Percentiles rank a stretch among this genome's conserved stretches.
Evolutionary conservation across 176 grass and related monocot genomes (phyloP).

Genomic region (Tuctoria greenei): DNA sequence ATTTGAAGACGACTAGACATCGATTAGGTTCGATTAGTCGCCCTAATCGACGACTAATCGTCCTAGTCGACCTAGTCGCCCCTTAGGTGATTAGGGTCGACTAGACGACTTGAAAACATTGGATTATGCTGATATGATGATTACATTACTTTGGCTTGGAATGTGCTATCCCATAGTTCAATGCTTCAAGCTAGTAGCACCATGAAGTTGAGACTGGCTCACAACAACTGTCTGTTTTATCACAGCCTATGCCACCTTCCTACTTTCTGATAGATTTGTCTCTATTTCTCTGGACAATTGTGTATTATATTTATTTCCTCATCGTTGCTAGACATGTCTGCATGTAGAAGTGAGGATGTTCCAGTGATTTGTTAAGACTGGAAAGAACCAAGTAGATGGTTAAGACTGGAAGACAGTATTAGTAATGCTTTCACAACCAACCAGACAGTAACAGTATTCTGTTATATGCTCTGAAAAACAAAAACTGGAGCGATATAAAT

Average conservation of each 20-base stretch:
- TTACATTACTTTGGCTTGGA: neutral
- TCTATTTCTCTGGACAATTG: neutral
- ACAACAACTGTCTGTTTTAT: neutral
- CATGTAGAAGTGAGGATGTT: slow-evolving; percentile 14
- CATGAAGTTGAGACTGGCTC: neutral
- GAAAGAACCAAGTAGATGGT: neutral
- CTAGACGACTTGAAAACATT: too few relatives aligned
- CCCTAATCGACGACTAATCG: too few relatives aligned
- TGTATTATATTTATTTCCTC: neutral
- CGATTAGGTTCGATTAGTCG: too few relatives aligned
- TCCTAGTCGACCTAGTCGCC: too few relatives aligned
- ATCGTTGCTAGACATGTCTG: neutral
- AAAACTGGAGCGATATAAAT: neutral
- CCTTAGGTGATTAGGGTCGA: too few relatives aligned
- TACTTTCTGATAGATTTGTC: neutral
- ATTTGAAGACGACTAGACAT: too few relatives aligned
- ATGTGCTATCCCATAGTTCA: neutral
- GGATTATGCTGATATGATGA: neutral
- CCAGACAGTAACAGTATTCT: neutral
- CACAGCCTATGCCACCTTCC: slow-evolving; percentile 8
- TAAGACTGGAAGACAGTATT: neutral
- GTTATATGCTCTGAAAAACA: neutral
- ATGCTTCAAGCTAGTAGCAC: neutral
- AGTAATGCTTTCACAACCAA: neutral
- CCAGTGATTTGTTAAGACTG: neutral